Base-by-base conservation (phyloP, 2,329 filamentous ascomycete species). In the Acephala macrosclerotiorum region DNA sequence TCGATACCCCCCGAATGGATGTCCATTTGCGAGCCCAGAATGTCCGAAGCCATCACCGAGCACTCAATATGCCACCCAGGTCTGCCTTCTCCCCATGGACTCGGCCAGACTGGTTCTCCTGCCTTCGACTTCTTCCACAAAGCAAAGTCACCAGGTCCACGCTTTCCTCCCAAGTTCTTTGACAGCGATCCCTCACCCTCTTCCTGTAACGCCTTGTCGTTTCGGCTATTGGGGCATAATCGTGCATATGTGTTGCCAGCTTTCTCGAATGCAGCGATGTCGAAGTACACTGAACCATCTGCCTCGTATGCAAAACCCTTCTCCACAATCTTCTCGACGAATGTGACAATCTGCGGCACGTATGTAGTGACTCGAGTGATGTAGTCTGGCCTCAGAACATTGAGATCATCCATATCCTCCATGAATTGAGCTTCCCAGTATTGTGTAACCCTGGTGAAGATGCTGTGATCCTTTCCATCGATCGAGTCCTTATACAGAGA, bases 51-150 rank as follows among this genome's bases (percentile, higher is more conserved):
- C 95, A 98, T 97, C 18, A 94, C 94, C 1, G 91, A 94, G 87
- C 95, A 97, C 81, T 97, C 94, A 74, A 97, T 97, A 76, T 97
- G 95, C 95, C 95, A 98, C 20, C 95, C 95, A 0, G 95, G 95
- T 53, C 95, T 85, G 4, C 94, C 94, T 63, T 89, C 84, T 4
- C 95, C 94, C 94, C 95, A 98, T 3, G 89, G 89, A 72, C 91
- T 96, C 5, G 89, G 84, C 95, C 95, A 98, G 70, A 88, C 91
- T 0, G 95, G 95, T 82, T 98, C 95, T 51, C 95, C 95, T 16
- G 92, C 88, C 80, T 97, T 97, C 1, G 91, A 94, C 61, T 90
- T 89, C 78, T 98, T 98, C 94, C 94, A 97, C 1, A 98, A 82
- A 0, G 94, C 94, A 79, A 98, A 98, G 75, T 98, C 94, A 7